Evolutionary conservation across 768 basidiomycete species (phyloP).

Genomic region (Lactarius sp.): DNA sequence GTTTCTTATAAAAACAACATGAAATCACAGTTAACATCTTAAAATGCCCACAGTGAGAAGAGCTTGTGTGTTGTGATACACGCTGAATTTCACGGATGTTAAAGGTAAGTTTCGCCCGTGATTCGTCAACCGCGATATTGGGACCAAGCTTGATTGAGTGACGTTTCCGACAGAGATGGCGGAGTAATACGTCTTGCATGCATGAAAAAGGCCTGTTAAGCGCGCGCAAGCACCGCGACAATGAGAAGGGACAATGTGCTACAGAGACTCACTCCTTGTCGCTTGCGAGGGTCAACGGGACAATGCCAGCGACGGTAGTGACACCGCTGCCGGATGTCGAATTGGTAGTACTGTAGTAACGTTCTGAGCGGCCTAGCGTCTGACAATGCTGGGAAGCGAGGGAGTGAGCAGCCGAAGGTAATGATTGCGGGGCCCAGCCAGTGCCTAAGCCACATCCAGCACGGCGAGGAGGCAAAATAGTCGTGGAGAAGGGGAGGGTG

Average conservation of each 20-base stretch:
- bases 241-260: too few relatives aligned
- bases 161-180: constrained; percentile 57
- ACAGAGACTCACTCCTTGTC: constrained; percentile 20
- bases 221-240: background rate
- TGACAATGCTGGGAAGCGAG: constrained; percentile 11
- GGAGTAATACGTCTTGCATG: constrained; percentile 59
- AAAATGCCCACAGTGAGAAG: too few relatives aligned
- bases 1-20: too few relatives aligned
- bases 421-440: background rate
- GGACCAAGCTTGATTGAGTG: constrained; percentile 55
- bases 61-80: constrained; percentile 67
- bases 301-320: background rate
- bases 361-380: constrained; percentile 17
- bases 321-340: constrained; percentile 5
- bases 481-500: background rate
- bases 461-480: constrained; percentile 10
- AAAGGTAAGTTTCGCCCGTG: constrained; percentile 71
- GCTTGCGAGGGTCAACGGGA: constrained; percentile 19
- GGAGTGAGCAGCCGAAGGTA: constrained; percentile 1
- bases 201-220: background rate
- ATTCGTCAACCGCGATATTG: constrained; percentile 74
- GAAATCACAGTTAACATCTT: too few relatives aligned
- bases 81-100: constrained; percentile 59
- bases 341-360: background rate
- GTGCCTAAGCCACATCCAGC: constrained; percentile 17